A percentile compares a stretch with the other conserved stretches of the same genome.
Conservation (phyloP, 176 grass and related monocot genomes). For the Miscanthus lutarioriparius region DNA sequence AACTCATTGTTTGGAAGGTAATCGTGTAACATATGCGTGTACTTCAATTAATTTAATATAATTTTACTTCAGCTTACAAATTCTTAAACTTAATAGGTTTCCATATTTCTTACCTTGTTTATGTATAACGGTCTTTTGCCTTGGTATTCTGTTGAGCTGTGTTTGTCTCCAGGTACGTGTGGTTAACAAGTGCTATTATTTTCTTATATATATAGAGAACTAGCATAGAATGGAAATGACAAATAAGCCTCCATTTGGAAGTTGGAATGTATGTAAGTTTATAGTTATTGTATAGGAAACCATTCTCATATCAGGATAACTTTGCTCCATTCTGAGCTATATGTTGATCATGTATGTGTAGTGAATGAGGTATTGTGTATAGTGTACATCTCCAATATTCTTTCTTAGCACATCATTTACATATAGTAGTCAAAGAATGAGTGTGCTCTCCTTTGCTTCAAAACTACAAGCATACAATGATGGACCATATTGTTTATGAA, state of each 20-base stretch:
- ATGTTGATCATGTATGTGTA: not conserved
- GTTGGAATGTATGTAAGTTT: not conserved
- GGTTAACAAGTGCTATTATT: not conserved
- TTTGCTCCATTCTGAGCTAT: not conserved
- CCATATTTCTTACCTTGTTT: constrained; percentile 86
- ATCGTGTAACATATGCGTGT: not conserved
- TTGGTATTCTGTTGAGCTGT: constrained; percentile 56
- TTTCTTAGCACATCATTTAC: not conserved
- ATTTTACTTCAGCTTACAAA: not conserved
- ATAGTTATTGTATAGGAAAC: too few relatives aligned
- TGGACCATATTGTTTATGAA: not conserved
- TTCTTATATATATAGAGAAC: not conserved
- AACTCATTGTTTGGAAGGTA: constrained; percentile 76
- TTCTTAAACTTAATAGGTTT: constrained; percentile 52
- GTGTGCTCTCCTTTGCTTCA: not conserved
- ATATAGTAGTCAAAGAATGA: not conserved
- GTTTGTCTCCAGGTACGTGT: constrained; percentile 72
- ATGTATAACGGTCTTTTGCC: constrained; percentile 55
- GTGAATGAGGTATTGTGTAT: not conserved
- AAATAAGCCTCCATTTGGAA: not conserved
- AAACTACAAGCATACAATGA: not conserved
- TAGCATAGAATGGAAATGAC: not conserved
- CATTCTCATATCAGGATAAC: not conserved
- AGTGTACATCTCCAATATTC: not conserved
- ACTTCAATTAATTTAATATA: not conserved